These are phyloP conservation scores for Paspalum vaginatum DNA, from an alignment of 176 grass and related monocot species.

Conservation along the genomic window DNA sequence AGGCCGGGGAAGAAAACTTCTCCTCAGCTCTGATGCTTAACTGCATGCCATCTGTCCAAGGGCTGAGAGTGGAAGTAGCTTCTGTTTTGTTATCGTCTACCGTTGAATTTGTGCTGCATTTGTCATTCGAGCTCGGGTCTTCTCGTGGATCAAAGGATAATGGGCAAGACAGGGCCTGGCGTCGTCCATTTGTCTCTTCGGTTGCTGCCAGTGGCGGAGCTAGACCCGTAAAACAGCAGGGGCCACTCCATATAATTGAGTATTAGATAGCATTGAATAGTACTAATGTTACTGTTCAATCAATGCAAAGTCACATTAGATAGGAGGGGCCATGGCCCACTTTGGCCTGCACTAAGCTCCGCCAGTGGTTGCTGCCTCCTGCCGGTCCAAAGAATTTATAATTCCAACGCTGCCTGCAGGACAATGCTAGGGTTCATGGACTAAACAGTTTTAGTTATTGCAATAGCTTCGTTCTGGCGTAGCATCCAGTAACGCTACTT, in stretches of 20 bases:
- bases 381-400: background rate
- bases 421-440: background rate
- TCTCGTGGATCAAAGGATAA: background rate
- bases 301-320: no score
- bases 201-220: conserved; percentile 39
- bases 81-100: background rate
- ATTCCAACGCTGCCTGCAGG: conserved; percentile 9
- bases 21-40: conserved; percentile 12
- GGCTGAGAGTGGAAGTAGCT: background rate
- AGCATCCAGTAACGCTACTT: background rate
- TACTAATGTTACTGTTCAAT: no score
- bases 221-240: no score
- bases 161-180: conserved; percentile 6
- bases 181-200: conserved; percentile 27
- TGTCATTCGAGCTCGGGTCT: background rate
- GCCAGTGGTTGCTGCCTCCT: background rate
- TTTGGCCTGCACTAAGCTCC: no score
- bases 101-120: conserved; percentile 7
- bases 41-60: conserved; percentile 25
- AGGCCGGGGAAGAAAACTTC: conserved; percentile 26
- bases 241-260: no score
- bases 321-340: no score
- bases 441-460: background rate
- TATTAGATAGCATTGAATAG: no score
- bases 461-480: background rate